Evolutionary conservation across 345 rosid species (phyloP).

Genomic region (Eucalyptus decipiens): DNA sequence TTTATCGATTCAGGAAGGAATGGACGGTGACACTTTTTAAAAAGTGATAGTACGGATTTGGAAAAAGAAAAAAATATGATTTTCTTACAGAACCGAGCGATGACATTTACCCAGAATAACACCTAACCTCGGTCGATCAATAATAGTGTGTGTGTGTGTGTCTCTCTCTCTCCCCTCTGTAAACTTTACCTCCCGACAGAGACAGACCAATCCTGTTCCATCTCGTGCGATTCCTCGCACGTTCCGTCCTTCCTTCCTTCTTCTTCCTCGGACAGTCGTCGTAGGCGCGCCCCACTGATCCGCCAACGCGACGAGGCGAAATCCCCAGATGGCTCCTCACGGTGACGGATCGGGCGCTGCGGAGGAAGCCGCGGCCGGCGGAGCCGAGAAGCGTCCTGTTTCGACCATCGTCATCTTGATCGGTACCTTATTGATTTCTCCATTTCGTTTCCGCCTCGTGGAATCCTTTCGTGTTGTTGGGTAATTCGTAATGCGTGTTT

Average conservation of each 20-base stretch:
- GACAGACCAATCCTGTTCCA: background rate
- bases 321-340: slow-evolving; percentile 34
- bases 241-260: slow-evolving; percentile 21
- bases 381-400: slow-evolving; percentile 25
- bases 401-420: slow-evolving; percentile 65
- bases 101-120: background rate
- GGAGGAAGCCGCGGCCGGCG: slow-evolving; percentile 14
- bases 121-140: background rate
- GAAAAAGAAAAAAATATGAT: background rate
- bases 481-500: background rate
- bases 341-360: slow-evolving; percentile 36
- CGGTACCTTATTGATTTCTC: slow-evolving; percentile 18
- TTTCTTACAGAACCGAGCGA: background rate
- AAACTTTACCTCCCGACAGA: background rate
- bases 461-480: background rate
- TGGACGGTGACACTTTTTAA: background rate
- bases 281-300: background rate
- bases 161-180: background rate
- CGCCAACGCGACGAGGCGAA: background rate
- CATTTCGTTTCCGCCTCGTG: background rate
- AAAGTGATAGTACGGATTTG: background rate
- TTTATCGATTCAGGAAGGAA: background rate
- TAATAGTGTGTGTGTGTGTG: background rate
- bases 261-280: background rate
- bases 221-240: background rate